Conservation (phyloP, 108 stramenopile genomes). For the Skeletonema tropicum region DNA sequence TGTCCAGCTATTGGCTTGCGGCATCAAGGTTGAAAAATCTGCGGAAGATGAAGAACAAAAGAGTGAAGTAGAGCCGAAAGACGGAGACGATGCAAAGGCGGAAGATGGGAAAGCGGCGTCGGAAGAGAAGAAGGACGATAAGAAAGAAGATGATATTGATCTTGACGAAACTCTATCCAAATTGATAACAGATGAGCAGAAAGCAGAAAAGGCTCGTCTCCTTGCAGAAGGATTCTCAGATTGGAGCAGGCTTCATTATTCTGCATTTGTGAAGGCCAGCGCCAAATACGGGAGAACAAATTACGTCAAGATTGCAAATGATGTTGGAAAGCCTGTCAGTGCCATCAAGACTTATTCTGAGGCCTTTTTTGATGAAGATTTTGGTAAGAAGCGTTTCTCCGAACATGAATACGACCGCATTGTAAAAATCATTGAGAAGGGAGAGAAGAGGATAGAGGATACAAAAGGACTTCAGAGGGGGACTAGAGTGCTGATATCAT, state of each 20-base stretch:
- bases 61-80: conserved; percentile 16
- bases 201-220: conserved; percentile 64
- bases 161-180: conserved; percentile 60
- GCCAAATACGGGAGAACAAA: conserved; percentile 59
- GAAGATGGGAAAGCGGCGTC: conserved; percentile 5
- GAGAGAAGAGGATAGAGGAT: conserved; percentile 80
- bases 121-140: conserved; percentile 19
- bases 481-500: conserved; percentile 65
- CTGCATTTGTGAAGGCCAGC: conserved; percentile 72
- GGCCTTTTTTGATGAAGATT: conserved; percentile 77
- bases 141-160: conserved; percentile 30
- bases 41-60: conserved; percentile 24
- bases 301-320: conserved; percentile 58
- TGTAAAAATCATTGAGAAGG: conserved; percentile 79
- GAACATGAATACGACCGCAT: conserved; percentile 90
- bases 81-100: conserved; percentile 4
- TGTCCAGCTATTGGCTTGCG: conserved; percentile 25
- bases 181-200: conserved; percentile 64
- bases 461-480: conserved; percentile 74
- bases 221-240: conserved; percentile 79
- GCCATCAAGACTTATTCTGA: conserved; percentile 61
- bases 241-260: conserved; percentile 84
- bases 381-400: conserved; percentile 75
- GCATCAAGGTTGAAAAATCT: conserved; percentile 12
- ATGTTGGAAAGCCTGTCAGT: conserved; percentile 72